Percentiles rank a stretch among this genome's conserved stretches.
Conservation (phyloP, 1,139 yeast genomes). For the Saccharomyces hybrid region DNA sequence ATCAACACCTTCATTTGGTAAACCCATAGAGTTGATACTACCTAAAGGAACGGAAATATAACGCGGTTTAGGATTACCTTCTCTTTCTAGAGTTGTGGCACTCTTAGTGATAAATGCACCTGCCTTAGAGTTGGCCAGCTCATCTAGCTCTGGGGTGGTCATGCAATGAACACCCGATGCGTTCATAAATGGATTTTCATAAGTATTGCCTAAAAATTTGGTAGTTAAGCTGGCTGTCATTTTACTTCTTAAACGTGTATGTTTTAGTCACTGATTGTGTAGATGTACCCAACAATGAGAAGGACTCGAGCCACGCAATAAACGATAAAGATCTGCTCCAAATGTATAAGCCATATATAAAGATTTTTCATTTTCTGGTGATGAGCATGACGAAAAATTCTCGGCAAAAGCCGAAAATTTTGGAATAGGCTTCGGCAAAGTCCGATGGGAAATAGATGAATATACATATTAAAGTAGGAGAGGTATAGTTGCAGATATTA, state of each 20-base stretch:
- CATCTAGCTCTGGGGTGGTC: conserved; percentile 21
- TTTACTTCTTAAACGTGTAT: neutral
- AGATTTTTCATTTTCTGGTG: neutral
- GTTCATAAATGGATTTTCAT: conserved; percentile 27
- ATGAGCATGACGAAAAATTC: neutral
- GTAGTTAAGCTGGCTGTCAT: conserved; percentile 17
- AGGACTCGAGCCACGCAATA: no score
- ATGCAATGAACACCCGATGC: conserved; percentile 30
- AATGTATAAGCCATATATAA: neutral
- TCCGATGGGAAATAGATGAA: neutral
- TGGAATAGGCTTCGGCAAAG: neutral
- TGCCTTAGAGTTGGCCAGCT: conserved; percentile 19
- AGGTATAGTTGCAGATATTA: no score
- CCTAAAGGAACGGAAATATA: conserved; percentile 26
- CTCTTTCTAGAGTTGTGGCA: conserved; percentile 21
- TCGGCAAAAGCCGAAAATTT: neutral
- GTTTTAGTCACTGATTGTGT: neutral
- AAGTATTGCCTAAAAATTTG: conserved; percentile 14
- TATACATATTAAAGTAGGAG: no score
- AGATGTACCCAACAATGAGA: neutral
- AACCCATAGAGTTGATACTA: conserved; percentile 30
- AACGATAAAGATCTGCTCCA: no score
- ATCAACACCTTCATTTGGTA: conserved; percentile 26
- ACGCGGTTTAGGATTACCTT: conserved; percentile 30
- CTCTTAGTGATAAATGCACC: conserved; percentile 29